Base-by-base conservation (phyloP, 352 stramenopile genomes). In the Peronospora belbahrii region DNA sequence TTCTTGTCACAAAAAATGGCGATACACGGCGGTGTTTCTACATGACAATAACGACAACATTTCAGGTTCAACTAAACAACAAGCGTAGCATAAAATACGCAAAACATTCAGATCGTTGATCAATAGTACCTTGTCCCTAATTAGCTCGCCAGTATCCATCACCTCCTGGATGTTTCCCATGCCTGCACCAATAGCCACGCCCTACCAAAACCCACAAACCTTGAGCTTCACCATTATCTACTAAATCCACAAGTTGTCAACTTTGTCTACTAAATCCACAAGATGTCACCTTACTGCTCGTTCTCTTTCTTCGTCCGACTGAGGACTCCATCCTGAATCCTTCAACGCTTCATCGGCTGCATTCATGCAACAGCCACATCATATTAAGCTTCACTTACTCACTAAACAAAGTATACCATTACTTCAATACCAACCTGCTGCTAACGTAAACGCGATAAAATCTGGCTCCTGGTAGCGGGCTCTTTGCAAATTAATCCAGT, bases 1-100 rank as follows among this genome's bases (percentile, higher is more conserved):
- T 88, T 5, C 89, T 79, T 2, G 93, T 90, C 24, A 98, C 85
- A 66, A 97, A 97, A 44, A 96, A 97, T 0, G 93, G 92, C 3
- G 79, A 95, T 6, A 97, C 68, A 15, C 88, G 77, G n/a, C 85
- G 76, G 33, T 90, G 83, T 71, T 90, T 90, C 81, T 91, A 14
- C 15, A 25, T 34, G 17, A 30, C 32, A 14, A 38, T n/a, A 42
- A 20, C 31, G 11, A 15, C 20, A 48, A 32, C 25, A 14, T 48
- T 33, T 25, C 23, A 45, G 18, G 24, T 6, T 13, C 15, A 27
- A 35, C 23, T 15, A 25, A 28, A 53, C n/a, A 24, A 20, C 0
- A 1, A 27, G 11, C 20, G 39, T 20, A 32, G n/a, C 31, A 31
- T 27, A n/a, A n/a, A 27, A 13, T 4, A 30, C 3, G 24, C 24